phyloP scores from a whole-genome alignment of 148 eudicot species.

The Chenopodium formosanum region DNA sequence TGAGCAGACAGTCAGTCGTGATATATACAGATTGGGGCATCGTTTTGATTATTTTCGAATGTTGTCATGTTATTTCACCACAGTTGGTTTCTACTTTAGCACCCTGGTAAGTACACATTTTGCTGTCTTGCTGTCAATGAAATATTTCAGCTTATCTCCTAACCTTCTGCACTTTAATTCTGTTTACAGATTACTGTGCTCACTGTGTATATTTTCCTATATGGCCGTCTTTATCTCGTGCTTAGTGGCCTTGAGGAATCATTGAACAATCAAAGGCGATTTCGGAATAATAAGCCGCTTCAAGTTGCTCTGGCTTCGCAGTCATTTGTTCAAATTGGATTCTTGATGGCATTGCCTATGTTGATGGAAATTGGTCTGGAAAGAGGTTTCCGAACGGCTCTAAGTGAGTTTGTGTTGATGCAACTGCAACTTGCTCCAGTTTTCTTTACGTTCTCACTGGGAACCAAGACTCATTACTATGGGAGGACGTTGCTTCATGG shows the following conservation, averaged over 20 bases:
- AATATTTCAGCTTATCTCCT: neutral
- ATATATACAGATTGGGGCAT: slow-evolving; percentile 93
- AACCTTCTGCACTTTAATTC: slow-evolving; percentile 5
- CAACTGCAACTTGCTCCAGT: slow-evolving; percentile 90
- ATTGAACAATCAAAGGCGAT: slow-evolving; percentile 46
- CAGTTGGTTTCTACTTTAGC: slow-evolving; percentile 95
- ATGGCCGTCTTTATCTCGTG: slow-evolving; percentile 92
- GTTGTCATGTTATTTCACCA: slow-evolving; percentile 94
- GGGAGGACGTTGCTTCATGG: slow-evolving; percentile 97
- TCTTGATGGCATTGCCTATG: slow-evolving; percentile 98
- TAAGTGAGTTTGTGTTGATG: slow-evolving; percentile 88
- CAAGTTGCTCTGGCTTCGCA: slow-evolving; percentile 98
- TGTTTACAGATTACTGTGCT: slow-evolving; percentile 81
- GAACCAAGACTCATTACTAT: slow-evolving; percentile 94
- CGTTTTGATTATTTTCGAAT: slow-evolving; percentile 97
- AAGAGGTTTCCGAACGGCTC: slow-evolving; percentile 85
- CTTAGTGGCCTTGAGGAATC: slow-evolving; percentile 94
- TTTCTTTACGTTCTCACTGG: slow-evolving; percentile 94
- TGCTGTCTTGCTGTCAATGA: neutral
- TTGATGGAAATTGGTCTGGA: slow-evolving; percentile 96
- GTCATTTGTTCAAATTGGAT: slow-evolving; percentile 94
- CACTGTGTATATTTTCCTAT: slow-evolving; percentile 89
- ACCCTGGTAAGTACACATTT: slow-evolving; percentile 60
- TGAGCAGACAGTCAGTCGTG: slow-evolving; percentile 97
- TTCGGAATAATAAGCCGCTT: slow-evolving; percentile 65